phyloP scores from a whole-genome alignment of 2,329 filamentous ascomycete species.

The Hypomyces perniciosus region DNA sequence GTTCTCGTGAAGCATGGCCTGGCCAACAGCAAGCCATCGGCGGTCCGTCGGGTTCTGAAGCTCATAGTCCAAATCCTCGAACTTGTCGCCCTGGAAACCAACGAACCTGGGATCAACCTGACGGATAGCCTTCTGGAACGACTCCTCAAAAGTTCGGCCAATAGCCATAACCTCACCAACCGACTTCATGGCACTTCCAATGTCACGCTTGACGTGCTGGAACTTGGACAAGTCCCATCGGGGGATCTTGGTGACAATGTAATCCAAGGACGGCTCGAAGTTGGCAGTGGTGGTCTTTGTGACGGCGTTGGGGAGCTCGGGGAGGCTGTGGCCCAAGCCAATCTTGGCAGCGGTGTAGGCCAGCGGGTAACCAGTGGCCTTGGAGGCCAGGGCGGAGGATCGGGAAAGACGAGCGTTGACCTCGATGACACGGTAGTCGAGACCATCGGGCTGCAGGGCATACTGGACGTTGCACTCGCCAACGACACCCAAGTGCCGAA shows the following conservation, averaged over 20 bases:
- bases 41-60: slow-evolving; percentile 92
- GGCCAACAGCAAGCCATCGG: slow-evolving; percentile 93
- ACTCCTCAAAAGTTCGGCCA: slow-evolving; percentile 96
- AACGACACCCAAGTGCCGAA: slow-evolving; percentile 92
- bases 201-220: slow-evolving; percentile 96
- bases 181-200: slow-evolving; percentile 98
- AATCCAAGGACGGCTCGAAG: slow-evolving; percentile 95
- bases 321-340: slow-evolving; percentile 88
- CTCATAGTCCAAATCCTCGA: slow-evolving; percentile 85
- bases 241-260: slow-evolving; percentile 97
- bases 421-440: slow-evolving; percentile 98
- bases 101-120: slow-evolving; percentile 90
- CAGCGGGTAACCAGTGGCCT: slow-evolving; percentile 94
- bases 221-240: slow-evolving; percentile 99
- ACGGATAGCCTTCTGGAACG: slow-evolving; percentile 97
- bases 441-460: slow-evolving; percentile 88
- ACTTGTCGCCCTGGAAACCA: slow-evolving; percentile 92
- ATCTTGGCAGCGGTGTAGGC: slow-evolving; percentile 99
- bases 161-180: slow-evolving; percentile 99
- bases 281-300: slow-evolving; percentile 98
- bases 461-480: slow-evolving; percentile 99
- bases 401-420: slow-evolving; percentile 98
- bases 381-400: slow-evolving; percentile 93
- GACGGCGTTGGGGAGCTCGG: slow-evolving; percentile 93
- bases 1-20: slow-evolving; percentile 95